These are phyloP conservation scores for Suhomyces coccinellae DNA, from an alignment of 1,139 yeast species.

Conservation along the genomic window DNA sequence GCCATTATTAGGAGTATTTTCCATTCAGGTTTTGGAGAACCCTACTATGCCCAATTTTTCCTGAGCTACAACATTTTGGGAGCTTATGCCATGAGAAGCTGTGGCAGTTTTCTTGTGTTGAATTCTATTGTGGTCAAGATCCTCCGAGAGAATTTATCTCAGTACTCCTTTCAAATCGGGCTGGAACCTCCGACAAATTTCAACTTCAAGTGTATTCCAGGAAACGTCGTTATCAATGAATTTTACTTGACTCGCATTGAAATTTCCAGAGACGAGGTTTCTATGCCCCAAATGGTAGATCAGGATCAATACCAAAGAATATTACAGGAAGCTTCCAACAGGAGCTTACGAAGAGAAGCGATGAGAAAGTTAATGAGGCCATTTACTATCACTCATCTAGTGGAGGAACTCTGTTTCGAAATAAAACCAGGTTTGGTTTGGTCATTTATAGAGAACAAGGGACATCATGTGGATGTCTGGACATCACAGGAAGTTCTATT, in stretches of 20 bases:
- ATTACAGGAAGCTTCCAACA: neutral
- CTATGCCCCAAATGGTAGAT: neutral
- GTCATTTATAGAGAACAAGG: neutral
- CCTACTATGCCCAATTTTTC: neutral
- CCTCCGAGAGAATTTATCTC: slow-evolving; percentile 19
- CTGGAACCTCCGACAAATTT: neutral
- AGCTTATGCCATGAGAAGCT: slow-evolving; percentile 26
- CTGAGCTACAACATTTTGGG: slow-evolving; percentile 26
- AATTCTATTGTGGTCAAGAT: slow-evolving; percentile 25
- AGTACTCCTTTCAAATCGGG: neutral
- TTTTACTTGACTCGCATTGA: neutral
- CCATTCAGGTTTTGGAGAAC: neutral
- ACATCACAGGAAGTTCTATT: neutral
- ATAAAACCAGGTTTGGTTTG: neutral
- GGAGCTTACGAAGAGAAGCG: neutral
- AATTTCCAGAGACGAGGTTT: too few relatives aligned
- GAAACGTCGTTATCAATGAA: neutral
- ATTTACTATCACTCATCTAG: neutral
- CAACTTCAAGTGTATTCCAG: neutral
- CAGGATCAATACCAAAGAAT: neutral
- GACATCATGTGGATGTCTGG: neutral
- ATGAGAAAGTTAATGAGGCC: neutral
- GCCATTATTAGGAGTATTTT: neutral
- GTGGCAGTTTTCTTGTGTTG: slow-evolving; percentile 26
- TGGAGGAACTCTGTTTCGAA: neutral